Base-by-base conservation (phyloP, 306 rosid species). In the Trifolium repens region DNA sequence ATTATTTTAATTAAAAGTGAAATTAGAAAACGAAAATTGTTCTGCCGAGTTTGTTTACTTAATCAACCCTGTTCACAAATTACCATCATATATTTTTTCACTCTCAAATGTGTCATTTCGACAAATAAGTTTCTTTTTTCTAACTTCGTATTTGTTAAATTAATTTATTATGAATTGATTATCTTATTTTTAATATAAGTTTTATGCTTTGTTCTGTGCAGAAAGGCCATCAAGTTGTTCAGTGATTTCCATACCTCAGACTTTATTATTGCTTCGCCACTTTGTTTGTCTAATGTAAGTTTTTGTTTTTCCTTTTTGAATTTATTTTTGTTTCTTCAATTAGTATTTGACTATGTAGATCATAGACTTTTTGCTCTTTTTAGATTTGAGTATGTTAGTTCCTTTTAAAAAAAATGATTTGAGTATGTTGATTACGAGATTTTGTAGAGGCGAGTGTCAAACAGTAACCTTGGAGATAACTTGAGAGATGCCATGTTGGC, bases 201-300 rank as follows among this genome's bases (percentile, higher is more conserved):
- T 83, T 30, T 17, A 11, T 71, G 49, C 30, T 68, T 9, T 19
- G 16, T 72, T 35, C 42, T 67, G 75, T 52, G 69, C 85, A 91
- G 98, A 90, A 91, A 88, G 86, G 80, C 89, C 58, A 86, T 90
- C 67, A 94, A 86, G 88, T 84, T 94, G 83, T 94, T 85, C 81
- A 86, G 97, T 80, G 97, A 90, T 81, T 94, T 91, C 82, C 89
- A 90, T 87, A 85, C 97, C 69, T 91, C 98, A 2, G 97, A 94
- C 78, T 80, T 94, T 55, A 90, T 94, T 73, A 89, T 94, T 79
- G 94, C 96, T 67, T 94, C 98, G 68, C 84, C 98, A 50, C 87
- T 94, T 72, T 81, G 85, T 82, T 86, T 94, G 84, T 79, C 83
- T 75, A 86, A 88, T 42, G 98, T 94, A 84, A 81, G 88, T 47